A percentile compares a stretch with the other conserved stretches of the same genome.
phyloP scores from a whole-genome alignment of 495 filamentous ascomycete species.

The Xylaria bambusicola region DNA sequence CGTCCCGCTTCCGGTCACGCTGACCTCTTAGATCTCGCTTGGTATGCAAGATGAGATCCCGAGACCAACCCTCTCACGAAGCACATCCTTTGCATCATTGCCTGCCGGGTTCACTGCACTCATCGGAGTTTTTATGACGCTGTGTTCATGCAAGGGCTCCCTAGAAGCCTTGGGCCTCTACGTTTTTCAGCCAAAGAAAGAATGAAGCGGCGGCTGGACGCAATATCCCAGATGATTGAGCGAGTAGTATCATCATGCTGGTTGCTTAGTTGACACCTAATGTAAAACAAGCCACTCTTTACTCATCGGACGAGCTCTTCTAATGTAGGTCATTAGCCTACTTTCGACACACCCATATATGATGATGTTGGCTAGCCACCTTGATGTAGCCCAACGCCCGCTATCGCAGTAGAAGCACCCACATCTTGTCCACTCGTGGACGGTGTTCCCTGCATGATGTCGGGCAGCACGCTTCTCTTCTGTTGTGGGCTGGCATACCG shows the following conservation, averaged over 20 bases:
- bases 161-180: neutral
- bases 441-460: neutral
- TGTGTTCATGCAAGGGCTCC: constrained; percentile 6
- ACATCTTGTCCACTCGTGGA: neutral
- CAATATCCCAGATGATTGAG: too few species aligned
- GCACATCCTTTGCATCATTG: neutral
- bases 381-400: neutral
- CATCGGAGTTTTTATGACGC: neutral
- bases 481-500: neutral
- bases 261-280: neutral
- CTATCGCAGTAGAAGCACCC: neutral
- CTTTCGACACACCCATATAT: neutral
- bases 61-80: constrained; percentile 13
- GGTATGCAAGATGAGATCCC: constrained; percentile 22
- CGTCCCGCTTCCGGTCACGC: constrained; percentile 3
- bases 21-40: constrained; percentile 13
- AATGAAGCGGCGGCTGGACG: too few species aligned
- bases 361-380: neutral
- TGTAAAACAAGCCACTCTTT: neutral
- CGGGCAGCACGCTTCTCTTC: neutral
- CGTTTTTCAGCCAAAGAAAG: neutral
- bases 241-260: neutral
- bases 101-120: neutral
- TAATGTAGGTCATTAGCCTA: neutral
- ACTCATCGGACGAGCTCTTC: too few species aligned